These are phyloP conservation scores for Paxillus rubicundulus DNA, from an alignment of 768 basidiomycete species.

Conservation along the genomic window DNA sequence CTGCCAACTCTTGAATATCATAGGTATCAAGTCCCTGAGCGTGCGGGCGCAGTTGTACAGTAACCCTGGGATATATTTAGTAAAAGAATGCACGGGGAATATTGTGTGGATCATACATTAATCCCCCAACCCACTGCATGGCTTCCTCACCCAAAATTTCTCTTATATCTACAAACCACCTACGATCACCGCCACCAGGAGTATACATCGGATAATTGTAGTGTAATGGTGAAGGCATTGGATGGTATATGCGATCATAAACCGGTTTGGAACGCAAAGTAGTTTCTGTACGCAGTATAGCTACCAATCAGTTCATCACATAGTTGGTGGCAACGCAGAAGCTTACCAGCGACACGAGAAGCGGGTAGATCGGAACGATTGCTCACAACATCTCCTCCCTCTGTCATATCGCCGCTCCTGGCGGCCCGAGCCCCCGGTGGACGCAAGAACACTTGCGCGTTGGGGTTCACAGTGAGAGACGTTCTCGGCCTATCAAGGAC, in stretches of 20 bases:
- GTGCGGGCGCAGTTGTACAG: conserved; percentile 53
- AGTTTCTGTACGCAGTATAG: background rate
- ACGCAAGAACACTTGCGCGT: conserved; percentile 66
- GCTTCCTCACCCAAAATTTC: conserved; percentile 46
- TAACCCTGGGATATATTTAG: conserved; percentile 46
- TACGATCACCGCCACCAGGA: conserved; percentile 62
- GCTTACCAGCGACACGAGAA: conserved; percentile 3
- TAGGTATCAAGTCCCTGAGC: conserved; percentile 37
- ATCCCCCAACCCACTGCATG: conserved; percentile 68
- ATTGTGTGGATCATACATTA: conserved; percentile 51
- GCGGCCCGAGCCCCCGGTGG: conserved; percentile 59
- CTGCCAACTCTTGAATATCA: conserved; percentile 46
- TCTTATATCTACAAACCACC: conserved; percentile 54
- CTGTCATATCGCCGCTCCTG: background rate
- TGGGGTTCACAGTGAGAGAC: conserved; percentile 56
- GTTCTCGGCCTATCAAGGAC: conserved; percentile 58
- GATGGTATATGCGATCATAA: conserved; percentile 49
- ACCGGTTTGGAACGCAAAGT: conserved; percentile 8
- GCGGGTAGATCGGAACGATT: conserved; percentile 2
- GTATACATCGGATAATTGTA: conserved; percentile 72
- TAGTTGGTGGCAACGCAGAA: background rate
- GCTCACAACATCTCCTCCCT: conserved; percentile 1
- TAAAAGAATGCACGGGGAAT: background rate
- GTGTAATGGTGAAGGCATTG: conserved; percentile 55
- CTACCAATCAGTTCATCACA: background rate